These are phyloP conservation scores for Catunica adiposa DNA, from an alignment of 2,329 filamentous ascomycete species.

Conservation along the genomic window DNA sequence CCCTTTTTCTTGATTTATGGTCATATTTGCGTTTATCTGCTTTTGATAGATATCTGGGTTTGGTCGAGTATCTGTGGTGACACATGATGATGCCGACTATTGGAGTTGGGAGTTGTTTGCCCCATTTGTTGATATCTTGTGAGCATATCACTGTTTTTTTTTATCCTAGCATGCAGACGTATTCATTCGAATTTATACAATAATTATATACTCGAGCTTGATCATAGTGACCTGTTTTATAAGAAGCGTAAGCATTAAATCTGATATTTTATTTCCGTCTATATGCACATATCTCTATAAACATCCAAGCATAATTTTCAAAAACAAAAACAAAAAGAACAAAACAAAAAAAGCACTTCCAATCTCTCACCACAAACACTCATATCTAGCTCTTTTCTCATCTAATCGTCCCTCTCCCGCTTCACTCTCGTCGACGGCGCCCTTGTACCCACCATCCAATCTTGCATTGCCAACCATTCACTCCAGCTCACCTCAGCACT, in stretches of 20 bases:
- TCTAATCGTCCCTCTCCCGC: conserved; percentile 7
- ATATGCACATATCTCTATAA: background rate
- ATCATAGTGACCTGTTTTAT: background rate
- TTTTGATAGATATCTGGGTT: conserved; percentile 1
- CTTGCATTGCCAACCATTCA: conserved; percentile 90
- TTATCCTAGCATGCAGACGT: background rate
- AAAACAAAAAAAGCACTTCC: background rate
- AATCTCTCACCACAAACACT: background rate
- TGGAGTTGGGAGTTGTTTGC: too few species aligned
- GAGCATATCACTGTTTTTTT: too few species aligned
- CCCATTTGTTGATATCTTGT: too few species aligned
- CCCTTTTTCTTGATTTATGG: background rate
- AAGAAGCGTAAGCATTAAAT: background rate
- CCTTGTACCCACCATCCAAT: conserved; percentile 90
- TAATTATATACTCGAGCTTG: too few species aligned
- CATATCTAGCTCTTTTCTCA: background rate
- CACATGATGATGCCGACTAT: too few species aligned
- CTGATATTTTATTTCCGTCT: background rate
- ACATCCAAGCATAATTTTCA: background rate
- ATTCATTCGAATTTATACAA: background rate
- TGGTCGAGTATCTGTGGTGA: background rate
- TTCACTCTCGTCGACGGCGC: conserved; percentile 30
- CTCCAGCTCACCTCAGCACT: conserved; percentile 76
- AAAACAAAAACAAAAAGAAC: background rate
- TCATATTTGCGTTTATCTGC: background rate